Base-by-base conservation (phyloP, 371 early-diverging fungal species). In the Choanephora cucurbitarum region DNA sequence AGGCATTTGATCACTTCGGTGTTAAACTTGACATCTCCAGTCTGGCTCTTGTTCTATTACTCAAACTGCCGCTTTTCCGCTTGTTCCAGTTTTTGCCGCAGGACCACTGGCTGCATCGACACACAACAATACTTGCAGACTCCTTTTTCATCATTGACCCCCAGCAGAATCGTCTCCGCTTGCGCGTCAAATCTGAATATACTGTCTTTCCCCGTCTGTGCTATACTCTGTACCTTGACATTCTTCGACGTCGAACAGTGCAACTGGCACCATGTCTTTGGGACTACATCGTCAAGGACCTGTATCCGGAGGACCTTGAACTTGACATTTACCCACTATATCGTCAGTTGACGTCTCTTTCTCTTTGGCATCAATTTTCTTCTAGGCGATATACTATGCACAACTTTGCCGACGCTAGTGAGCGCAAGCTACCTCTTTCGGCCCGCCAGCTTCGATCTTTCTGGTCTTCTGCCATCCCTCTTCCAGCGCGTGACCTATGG, bases 1-100 rank as follows among this genome's bases (percentile, higher is more conserved):
- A 45, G 23, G 45, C 45, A 22, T 45, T 17, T 45, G 45, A 45
- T 23, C 45, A 45, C n/a, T 45, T 45, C 24, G 45, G 24, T 24
- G 14, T 45, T 13, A 18, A 5, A 22, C 45, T 10, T 11, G 45
- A 45, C n/a, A 14, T 45, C 24, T 45, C 45, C 3, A 13, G 24
- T 14, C 24, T 45, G 24, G 21, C 45, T 3, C 10, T 45, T 18
- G 11, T 24, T 1, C 14, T 23, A 4, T 15, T 10, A 9, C 45
- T 45, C 24, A 21, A 7, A 13, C 24, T 45, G 28, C 45, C 45
- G 9, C n/a, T 45, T 14, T 14, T 10, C 22, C 21, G 18, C 5
- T 10, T 45, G 45, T 45, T 45, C 24, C 11, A 11, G 13, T 23
- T 23, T 24, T 24, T 45, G 21, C 28, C 45, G 13, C 24, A 24